A percentile compares a stretch with the other conserved stretches of the same genome.
phyloP scores from a whole-genome alignment of 2,329 filamentous ascomycete species.

The Knoxdaviesia proteae region DNA sequence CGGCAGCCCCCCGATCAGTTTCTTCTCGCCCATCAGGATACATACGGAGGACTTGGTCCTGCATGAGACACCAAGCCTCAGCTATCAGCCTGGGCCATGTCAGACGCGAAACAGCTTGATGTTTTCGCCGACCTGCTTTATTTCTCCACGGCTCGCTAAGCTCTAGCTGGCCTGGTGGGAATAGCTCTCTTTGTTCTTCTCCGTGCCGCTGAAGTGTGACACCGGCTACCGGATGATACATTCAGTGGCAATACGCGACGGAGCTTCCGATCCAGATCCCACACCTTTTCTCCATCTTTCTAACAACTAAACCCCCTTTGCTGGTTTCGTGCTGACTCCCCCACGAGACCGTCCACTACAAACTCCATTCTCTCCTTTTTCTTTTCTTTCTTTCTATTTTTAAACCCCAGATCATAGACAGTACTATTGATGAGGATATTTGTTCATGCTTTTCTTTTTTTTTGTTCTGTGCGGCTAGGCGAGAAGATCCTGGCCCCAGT shows the following conservation, averaged over 20 bases:
- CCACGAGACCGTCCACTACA: no score
- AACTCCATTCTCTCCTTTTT: background rate
- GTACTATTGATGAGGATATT: background rate
- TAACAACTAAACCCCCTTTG: background rate
- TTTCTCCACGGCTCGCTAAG: no score
- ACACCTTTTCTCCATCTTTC: background rate
- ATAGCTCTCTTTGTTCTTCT: background rate
- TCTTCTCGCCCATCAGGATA: background rate
- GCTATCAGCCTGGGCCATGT: no score
- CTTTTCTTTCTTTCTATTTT: background rate
- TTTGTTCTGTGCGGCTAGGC: no score
- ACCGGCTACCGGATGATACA: background rate
- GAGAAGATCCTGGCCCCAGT: no score
- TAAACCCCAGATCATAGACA: background rate
- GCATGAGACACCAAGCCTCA: no score
- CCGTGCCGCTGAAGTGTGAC: background rate
- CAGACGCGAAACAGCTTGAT: no score
- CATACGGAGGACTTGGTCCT: no score
- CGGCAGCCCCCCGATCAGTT: background rate
- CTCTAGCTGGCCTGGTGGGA: no score
- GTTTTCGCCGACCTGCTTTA: no score
- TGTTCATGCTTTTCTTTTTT: no score
- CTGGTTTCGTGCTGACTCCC: background rate
- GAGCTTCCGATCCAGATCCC: no score
- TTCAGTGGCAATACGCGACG: background rate